Percentiles rank a stretch among this genome's conserved stretches.
Conservation (phyloP, 2,329 filamentous ascomycete genomes). For the Colletotrichum sp. region DNA sequence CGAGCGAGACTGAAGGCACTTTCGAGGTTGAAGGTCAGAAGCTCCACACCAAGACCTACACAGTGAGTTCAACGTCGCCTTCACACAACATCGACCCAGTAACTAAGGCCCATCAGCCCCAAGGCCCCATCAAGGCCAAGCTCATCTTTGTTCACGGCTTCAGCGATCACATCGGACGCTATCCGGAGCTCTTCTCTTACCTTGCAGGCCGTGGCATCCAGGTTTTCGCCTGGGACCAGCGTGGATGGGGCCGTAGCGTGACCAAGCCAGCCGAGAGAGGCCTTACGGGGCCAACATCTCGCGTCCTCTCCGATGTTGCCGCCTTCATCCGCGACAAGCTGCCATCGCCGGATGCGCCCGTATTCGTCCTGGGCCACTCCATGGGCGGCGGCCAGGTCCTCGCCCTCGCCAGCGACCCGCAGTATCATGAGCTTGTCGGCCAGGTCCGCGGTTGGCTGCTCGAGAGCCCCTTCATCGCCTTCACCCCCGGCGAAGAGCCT, state of each 20-base stretch:
- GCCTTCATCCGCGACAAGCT: constrained; percentile 72
- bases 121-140: constrained; percentile 67
- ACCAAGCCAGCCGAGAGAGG: constrained; percentile 67
- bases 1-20: constrained; percentile 53
- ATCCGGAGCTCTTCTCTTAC: constrained; percentile 74
- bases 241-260: constrained; percentile 84
- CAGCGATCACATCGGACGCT: constrained; percentile 82
- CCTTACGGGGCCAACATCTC: constrained; percentile 73
- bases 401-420: constrained; percentile 57
- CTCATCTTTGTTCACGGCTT: constrained; percentile 89
- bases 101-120: constrained; percentile 47
- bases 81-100: neutral
- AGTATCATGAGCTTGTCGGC: constrained; percentile 58
- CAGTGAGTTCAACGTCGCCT: constrained; percentile 43
- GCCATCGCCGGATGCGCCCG: constrained; percentile 53
- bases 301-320: constrained; percentile 79
- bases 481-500: constrained; percentile 71
- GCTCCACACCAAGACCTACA: constrained; percentile 65
- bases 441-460: constrained; percentile 76
- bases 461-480: constrained; percentile 80
- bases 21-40: constrained; percentile 49
- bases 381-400: constrained; percentile 88
- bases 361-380: constrained; percentile 89
- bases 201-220: constrained; percentile 77
- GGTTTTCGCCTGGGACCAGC: constrained; percentile 81